Base-by-base conservation (phyloP, 1,284 basidiomycete genomes). In the Rugosomyces carneus region DNA sequence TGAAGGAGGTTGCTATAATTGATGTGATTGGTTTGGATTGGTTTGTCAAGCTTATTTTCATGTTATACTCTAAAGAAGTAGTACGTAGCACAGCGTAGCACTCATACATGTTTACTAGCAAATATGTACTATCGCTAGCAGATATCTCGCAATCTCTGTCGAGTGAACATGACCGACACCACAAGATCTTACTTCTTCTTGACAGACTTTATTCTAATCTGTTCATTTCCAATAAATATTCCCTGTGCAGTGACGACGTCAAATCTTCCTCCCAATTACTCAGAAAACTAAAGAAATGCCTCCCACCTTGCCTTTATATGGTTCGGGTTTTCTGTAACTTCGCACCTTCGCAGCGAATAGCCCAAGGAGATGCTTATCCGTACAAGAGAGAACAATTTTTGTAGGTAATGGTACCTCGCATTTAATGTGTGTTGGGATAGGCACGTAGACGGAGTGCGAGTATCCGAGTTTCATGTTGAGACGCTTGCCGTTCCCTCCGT, bases 171-270 rank as follows among this genome's bases (percentile, higher is more conserved):
- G n/a, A n/a, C n/a, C n/a, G n/a, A n/a, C n/a, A n/a, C n/a, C n/a
- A n/a, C n/a, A n/a, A n/a, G n/a, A n/a, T n/a, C n/a, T 60, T 89
- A 97, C 75, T 97, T 96, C 78, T 96, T 97, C 77, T 94, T 95
- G 50, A 93, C 83, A 52, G 84, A 82, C 71, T 91, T 95, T 53
- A 96, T 82, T 61, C 84, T 80, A 58, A 96, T 87, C 39, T 84
- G 87, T 68, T 98, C 93, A 55, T 81, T 78, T 23, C 87, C 88
- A 40, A 97, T 81, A 63, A 97, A 96, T 53, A 98, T 84, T 50
- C 94, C 94, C 85, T 93, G 27, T 4, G 54, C 16, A 51, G 18
- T 45, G n/a, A 39, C 13, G 42, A 40, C 15, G 16, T 48, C 31
- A 16, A 42, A 37, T 45, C 47, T 31, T 27, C 31, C 34, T 10